A percentile compares a stretch with the other conserved stretches of the same genome.
Evolutionary conservation across 208 protist species (phyloP).

Genomic region (Trypanosoma mega): DNA sequence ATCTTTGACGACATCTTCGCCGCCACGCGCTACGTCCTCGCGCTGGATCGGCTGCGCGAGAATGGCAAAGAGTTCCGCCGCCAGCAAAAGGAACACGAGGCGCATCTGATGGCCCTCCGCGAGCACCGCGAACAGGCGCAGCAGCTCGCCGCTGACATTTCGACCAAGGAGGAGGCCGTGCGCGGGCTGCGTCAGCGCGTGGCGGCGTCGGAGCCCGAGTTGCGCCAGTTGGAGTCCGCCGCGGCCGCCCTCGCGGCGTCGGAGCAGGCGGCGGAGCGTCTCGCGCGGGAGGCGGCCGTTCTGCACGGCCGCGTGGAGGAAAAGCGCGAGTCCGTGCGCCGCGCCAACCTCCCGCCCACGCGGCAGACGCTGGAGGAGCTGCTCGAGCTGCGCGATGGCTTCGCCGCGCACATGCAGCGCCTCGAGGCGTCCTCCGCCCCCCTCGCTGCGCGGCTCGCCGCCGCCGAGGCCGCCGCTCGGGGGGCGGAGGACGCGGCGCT

Average conservation of each 20-base stretch:
- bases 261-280: conserved; percentile 52
- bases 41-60: conserved; percentile 83
- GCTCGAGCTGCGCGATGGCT: conserved; percentile 38
- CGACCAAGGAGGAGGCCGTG: conserved; percentile 56
- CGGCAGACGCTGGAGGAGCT: conserved; percentile 51
- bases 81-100: conserved; percentile 85
- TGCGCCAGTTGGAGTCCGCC: conserved; percentile 49
- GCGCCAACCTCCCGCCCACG: conserved; percentile 25
- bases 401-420: conserved; percentile 32
- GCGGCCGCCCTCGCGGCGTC: conserved; percentile 44
- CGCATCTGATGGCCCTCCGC: conserved; percentile 63
- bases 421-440: conserved; percentile 28
- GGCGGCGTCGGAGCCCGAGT: conserved; percentile 51
- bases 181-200: conserved; percentile 37
- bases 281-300: conserved; percentile 56
- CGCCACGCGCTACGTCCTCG: conserved; percentile 93
- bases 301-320: conserved; percentile 71
- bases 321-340: conserved; percentile 39
- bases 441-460: conserved; percentile 35
- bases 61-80: conserved; percentile 83
- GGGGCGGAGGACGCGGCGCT: conserved; percentile 41
- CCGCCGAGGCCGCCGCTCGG: conserved; percentile 21
- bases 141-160: conserved; percentile 54
- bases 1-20: conserved; percentile 99
- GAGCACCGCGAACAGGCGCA: conserved; percentile 81